phyloP scores from a whole-genome alignment of 305 asterid genomes.

The Fraxinus platypoda region DNA sequence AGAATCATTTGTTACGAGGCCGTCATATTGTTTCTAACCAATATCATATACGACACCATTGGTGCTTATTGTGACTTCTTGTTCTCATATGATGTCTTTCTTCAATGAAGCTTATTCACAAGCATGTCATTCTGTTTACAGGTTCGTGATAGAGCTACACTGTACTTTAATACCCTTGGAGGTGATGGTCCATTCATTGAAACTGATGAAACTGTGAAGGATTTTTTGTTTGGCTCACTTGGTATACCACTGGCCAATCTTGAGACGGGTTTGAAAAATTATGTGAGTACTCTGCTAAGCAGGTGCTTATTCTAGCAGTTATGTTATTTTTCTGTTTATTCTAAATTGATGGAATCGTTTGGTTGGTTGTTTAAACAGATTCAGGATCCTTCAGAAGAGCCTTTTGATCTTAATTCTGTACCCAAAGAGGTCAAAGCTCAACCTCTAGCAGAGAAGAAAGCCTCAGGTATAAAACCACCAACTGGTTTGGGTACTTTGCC shows the following conservation, averaged over 20 bases:
- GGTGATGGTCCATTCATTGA: slow-evolving; percentile 85
- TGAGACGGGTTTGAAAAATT: slow-evolving; percentile 83
- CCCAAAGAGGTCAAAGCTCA: slow-evolving; percentile 84
- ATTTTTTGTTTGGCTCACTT: slow-evolving; percentile 82
- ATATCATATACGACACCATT: not conserved
- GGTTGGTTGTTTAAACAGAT: slow-evolving; percentile 38
- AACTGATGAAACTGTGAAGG: slow-evolving; percentile 76
- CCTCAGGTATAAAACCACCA: slow-evolving; percentile 69
- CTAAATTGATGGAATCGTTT: slow-evolving; percentile 11
- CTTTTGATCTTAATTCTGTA: slow-evolving; percentile 75
- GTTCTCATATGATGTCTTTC: not conserved
- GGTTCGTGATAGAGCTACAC: slow-evolving; percentile 97
- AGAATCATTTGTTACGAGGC: slow-evolving; percentile 2
- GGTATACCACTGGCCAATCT: slow-evolving; percentile 72
- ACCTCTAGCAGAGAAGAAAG: slow-evolving; percentile 87
- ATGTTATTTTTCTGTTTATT: slow-evolving; percentile 22
- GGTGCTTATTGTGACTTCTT: slow-evolving; percentile 9
- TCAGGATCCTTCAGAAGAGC: slow-evolving; percentile 73
- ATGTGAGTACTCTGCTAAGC: slow-evolving; percentile 45
- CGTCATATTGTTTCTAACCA: not conserved
- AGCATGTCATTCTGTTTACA: slow-evolving; percentile 28
- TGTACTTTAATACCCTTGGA: slow-evolving; percentile 85
- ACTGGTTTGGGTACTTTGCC: slow-evolving; percentile 74
- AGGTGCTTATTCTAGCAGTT: slow-evolving; percentile 7
- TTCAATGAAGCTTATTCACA: slow-evolving; percentile 19